Base-by-base conservation (phyloP, 441 rosid species). In the Populus tomentosa region DNA sequence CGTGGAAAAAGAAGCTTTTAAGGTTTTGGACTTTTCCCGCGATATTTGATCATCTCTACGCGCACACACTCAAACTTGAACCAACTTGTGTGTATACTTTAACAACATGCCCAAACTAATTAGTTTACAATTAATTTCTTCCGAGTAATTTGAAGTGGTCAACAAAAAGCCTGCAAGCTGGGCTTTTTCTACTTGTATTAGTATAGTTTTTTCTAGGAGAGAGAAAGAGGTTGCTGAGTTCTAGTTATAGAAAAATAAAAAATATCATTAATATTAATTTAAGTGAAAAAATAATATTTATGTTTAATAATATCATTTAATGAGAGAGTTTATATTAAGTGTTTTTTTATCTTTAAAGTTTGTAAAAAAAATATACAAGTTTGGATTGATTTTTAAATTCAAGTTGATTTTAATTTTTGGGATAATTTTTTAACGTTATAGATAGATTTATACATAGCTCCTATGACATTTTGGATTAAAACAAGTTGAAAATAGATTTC, bases 141-240 rank as follows among this genome's bases (percentile, higher is more conserved):
- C 6, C 7, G 36, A 16, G n/a, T 16, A 50, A 50, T 50, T 3
- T 16, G n/a, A 50, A 50, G 20, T 0, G 59, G n/a, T 16, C 30
- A 28, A 28, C 30, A 2, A 28, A 28, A 28, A 77, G 73, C 75
- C 69, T 62, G 71, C 32, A 56, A 36, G 33, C 66, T 28, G 30
- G 72, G 69, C 18, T 63, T 16, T 75, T 80, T 75, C 69, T 70
- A 67, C 69, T 74, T 80, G 71, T 67, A 71, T 6, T n/a, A 61
- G 21, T 16, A 1, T 50, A 67, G 65, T 4, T 7, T 28, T 3
- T 28, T 28, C 3, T 28, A 28, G 30, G 0, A 0, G 42, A 38
- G 3, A 8, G 2, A 38, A 10, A 38, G 7, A 38, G 7, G 1
- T 38, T 1, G 7, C 2, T 9, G 0, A 5, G 2, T 38, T 38